Conservation (phyloP, 208 protist genomes). For the Entamoeba histolytica region DNA sequence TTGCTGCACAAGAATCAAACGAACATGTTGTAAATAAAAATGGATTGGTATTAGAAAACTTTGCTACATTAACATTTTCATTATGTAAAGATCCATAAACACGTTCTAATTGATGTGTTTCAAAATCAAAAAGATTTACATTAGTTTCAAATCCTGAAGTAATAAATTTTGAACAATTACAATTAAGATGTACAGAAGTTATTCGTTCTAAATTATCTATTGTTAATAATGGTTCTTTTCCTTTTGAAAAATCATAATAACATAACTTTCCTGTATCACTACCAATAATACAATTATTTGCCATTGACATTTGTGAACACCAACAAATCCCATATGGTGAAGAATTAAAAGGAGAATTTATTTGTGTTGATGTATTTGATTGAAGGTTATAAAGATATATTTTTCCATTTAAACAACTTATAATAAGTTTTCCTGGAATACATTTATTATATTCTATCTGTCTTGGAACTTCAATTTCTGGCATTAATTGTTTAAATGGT, state of each 20-base stretch:
- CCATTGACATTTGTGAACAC: not conserved
- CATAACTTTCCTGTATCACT: not conserved
- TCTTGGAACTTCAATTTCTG: not conserved
- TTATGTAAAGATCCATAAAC: too few relatives aligned
- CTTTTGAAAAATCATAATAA: not conserved
- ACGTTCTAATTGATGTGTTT: too few relatives aligned
- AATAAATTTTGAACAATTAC: too few relatives aligned
- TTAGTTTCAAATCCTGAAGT: too few relatives aligned
- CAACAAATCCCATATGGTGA: not conserved
- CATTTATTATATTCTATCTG: not conserved
- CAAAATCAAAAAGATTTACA: too few relatives aligned
- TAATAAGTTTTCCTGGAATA: not conserved
- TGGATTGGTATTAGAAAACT: too few relatives aligned
- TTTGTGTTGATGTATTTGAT: not conserved
- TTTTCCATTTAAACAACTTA: not conserved
- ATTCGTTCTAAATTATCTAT: not conserved
- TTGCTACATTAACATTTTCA: too few relatives aligned
- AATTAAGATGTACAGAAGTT: too few relatives aligned
- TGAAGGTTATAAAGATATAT: not conserved
- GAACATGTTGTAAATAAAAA: too few relatives aligned
- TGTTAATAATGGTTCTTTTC: not conserved
- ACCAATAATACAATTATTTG: not conserved
- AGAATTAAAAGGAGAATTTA: not conserved
- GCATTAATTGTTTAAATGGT: not conserved
- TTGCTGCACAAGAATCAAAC: too few relatives aligned